A percentile compares a stretch with the other conserved stretches of the same genome.
phyloP scores from a whole-genome alignment of 345 rosid species.

The Ceriops tagal region DNA sequence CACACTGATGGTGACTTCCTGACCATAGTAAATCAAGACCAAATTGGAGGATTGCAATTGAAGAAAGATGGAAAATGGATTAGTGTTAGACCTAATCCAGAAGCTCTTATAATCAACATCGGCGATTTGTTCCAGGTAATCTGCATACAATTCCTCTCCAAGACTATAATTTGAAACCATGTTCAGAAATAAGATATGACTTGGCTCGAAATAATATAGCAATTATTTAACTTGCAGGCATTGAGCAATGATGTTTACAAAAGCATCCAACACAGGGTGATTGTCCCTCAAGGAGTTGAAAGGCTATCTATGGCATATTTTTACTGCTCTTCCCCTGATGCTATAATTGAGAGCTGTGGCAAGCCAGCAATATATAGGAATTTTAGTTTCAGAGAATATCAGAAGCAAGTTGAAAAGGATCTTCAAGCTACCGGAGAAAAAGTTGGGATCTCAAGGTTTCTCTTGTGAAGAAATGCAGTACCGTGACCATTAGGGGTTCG shows the following conservation, averaged over 20 bases:
- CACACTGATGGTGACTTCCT: constrained; percentile 74
- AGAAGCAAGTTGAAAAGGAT: constrained; percentile 48
- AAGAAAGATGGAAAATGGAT: constrained; percentile 58
- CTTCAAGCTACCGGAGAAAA: constrained; percentile 60
- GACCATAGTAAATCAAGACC: constrained; percentile 59
- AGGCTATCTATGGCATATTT: constrained; percentile 64
- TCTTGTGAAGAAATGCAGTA: constrained; percentile 4
- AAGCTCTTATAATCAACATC: constrained; percentile 54
- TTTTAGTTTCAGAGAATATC: constrained; percentile 58
- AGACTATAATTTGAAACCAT: not conserved
- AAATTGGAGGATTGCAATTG: constrained; percentile 63
- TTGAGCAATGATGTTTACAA: constrained; percentile 67
- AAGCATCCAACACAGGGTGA: constrained; percentile 63
- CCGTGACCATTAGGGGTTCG: not conserved
- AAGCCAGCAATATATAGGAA: constrained; percentile 44
- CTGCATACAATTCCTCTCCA: no score
- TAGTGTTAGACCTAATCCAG: constrained; percentile 50
- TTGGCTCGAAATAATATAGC: no score
- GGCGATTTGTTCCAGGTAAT: constrained; percentile 82
- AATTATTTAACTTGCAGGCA: constrained; percentile 34
- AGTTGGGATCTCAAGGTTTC: constrained; percentile 73
- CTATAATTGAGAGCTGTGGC: constrained; percentile 42
- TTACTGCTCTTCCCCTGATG: constrained; percentile 49
- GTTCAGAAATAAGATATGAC: not conserved
- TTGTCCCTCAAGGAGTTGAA: constrained; percentile 42